Evolutionary conservation across 176 grass and related monocot species (phyloP).

Genomic region (Secale cereale): DNA sequence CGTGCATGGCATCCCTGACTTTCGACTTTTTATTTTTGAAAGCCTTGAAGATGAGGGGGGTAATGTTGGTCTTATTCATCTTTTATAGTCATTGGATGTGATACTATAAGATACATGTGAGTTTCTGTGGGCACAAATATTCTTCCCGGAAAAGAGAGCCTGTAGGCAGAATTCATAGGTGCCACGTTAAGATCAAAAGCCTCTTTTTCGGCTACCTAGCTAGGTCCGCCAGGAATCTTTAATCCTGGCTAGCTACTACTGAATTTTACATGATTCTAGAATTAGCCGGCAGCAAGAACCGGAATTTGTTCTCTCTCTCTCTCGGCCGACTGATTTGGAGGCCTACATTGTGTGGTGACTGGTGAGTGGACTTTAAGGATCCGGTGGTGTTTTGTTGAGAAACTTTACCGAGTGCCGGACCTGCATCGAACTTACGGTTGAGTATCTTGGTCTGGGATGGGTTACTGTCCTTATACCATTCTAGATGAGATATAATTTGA

Average conservation of each 20-base stretch:
- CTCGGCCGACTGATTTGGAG: not conserved
- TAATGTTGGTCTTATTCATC: too few relatives aligned
- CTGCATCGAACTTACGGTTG: not conserved
- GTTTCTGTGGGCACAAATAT: not conserved
- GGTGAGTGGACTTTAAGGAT: not conserved
- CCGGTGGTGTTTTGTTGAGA: not conserved
- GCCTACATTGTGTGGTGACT: not conserved
- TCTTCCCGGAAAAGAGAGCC: not conserved
- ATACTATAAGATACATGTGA: too few relatives aligned
- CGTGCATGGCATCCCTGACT: too few relatives aligned
- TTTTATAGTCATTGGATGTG: too few relatives aligned
- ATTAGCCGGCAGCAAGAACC: not conserved
- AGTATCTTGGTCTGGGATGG: not conserved
- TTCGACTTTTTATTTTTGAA: too few relatives aligned
- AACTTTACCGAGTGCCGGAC: too few relatives aligned
- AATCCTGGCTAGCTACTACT: not conserved
- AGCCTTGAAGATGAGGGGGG: too few relatives aligned
- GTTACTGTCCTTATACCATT: not conserved
- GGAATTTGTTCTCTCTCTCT: not conserved
- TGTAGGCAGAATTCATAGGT: not conserved
- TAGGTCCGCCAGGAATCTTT: not conserved
- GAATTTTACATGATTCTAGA: not conserved
- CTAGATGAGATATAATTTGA: too few relatives aligned
- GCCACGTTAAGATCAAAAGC: not conserved
- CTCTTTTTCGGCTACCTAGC: not conserved